Evolutionary conservation across 208 protist species (phyloP).

Genomic region (Endotrypanum monterogeii): DNA sequence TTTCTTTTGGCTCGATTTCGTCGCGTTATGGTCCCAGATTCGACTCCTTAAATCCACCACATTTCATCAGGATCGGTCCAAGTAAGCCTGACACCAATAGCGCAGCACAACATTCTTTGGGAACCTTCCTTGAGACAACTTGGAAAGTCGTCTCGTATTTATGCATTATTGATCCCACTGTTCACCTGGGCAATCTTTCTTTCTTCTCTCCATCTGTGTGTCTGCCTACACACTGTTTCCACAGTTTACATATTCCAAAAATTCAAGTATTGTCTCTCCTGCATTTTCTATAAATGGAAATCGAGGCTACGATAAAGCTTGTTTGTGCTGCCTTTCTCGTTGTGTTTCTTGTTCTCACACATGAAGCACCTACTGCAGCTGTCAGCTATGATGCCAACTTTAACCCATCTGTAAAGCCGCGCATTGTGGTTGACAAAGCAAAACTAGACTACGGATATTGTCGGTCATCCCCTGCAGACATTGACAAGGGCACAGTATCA

Average conservation of each 20-base stretch:
- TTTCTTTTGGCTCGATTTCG: slow-evolving; percentile 2
- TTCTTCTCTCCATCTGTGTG: neutral
- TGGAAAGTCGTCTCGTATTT: neutral
- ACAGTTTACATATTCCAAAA: neutral
- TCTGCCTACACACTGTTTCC: neutral
- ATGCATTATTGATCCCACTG: neutral
- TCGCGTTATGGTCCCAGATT: slow-evolving; percentile 11
- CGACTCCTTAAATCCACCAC: neutral
- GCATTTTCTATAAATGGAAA: neutral
- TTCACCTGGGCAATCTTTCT: neutral
- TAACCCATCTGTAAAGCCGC: neutral
- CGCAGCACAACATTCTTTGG: neutral
- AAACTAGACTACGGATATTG: slow-evolving; percentile 64
- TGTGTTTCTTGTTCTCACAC: slow-evolving; percentile 19
- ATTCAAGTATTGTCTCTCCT: neutral
- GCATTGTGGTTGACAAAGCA: slow-evolving; percentile 25
- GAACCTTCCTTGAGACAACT: neutral
- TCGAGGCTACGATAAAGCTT: slow-evolving; percentile 11
- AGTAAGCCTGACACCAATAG: neutral
- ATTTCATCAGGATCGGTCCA: neutral
- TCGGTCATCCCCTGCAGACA: slow-evolving; percentile 48
- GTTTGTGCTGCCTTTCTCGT: slow-evolving; percentile 13
- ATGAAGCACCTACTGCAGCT: slow-evolving; percentile 1
- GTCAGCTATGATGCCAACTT: neutral
- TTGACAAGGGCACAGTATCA: slow-evolving; percentile 44